Evolutionary conservation across 176 grass and related monocot genomes (phyloP).

Genomic region (Typha latifolia): DNA sequence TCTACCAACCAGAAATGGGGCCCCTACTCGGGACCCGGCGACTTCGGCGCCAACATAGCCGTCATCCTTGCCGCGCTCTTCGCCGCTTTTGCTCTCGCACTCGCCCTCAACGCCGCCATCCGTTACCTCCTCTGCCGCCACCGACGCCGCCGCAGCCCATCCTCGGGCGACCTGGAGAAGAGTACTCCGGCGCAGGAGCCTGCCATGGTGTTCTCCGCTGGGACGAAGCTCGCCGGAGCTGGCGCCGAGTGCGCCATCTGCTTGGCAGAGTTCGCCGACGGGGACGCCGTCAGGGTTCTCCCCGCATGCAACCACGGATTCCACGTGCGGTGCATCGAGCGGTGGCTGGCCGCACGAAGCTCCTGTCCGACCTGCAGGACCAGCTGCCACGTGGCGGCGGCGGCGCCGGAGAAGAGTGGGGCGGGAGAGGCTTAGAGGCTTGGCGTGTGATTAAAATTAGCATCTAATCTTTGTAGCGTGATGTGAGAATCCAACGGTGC

Average conservation of each 20-base stretch:
- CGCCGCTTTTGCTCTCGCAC: constrained; percentile 24
- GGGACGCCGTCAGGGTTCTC: constrained; percentile 39
- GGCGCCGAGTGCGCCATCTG: constrained; percentile 59
- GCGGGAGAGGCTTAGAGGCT: too few relatives aligned
- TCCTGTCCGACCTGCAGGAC: constrained; percentile 57
- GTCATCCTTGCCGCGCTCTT: constrained; percentile 47
- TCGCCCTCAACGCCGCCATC: constrained; percentile 40
- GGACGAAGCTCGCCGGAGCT: constrained; percentile 10
- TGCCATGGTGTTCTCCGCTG: constrained; percentile 25
- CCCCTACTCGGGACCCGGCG: constrained; percentile 44
- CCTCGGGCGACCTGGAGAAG: constrained; percentile 32
- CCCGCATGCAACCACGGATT: constrained; percentile 55
- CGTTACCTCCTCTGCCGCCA: constrained; percentile 28
- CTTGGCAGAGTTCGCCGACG: constrained; percentile 57
- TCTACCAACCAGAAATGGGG: constrained; percentile 30
- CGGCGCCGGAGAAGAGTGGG: neutral
- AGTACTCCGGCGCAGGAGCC: neutral
- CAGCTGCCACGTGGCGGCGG: constrained; percentile 9
- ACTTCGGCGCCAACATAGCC: constrained; percentile 57
- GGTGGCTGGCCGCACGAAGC: constrained; percentile 42
- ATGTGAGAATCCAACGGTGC: too few relatives aligned
- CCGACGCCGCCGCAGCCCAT: neutral
- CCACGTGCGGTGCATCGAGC: constrained; percentile 55
- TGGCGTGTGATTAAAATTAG: too few relatives aligned
- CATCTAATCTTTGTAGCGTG: too few relatives aligned